These are phyloP conservation scores for Trichoderma simmonsii DNA, from an alignment of 2,329 filamentous ascomycete species.

Conservation along the genomic window DNA sequence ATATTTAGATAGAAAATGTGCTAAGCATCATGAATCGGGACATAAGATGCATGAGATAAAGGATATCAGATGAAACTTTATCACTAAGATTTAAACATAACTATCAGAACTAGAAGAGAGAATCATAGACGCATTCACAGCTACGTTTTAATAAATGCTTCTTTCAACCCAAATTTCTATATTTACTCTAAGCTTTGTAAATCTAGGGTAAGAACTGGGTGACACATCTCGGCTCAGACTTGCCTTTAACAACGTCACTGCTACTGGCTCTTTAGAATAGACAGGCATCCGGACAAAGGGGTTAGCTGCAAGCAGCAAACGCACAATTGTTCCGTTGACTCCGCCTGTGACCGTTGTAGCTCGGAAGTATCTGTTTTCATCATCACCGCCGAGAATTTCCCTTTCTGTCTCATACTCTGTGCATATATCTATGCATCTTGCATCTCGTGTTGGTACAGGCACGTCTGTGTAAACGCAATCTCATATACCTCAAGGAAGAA, in stretches of 20 bases:
- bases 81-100: background rate
- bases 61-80: background rate
- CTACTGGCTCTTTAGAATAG: conserved; percentile 25
- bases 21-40: background rate
- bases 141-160: background rate
- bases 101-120: background rate
- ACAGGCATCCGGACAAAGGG: conserved; percentile 34
- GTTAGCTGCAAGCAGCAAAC: conserved; percentile 49
- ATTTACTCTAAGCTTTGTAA: background rate
- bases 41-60: background rate
- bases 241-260: conserved; percentile 59
- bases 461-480: background rate
- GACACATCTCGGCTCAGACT: conserved; percentile 55
- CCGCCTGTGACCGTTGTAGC: conserved; percentile 35
- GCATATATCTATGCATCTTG: background rate
- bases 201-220: background rate
- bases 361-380: conserved; percentile 74
- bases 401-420: background rate
- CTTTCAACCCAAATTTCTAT: background rate
- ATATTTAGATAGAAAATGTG: background rate
- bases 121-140: background rate
- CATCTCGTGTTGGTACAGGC: background rate
- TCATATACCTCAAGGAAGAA: conserved; percentile 39
- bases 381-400: conserved; percentile 56
- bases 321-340: conserved; percentile 35